Conservation (phyloP, 345 rosid species). For the Lepidium aucheri region DNA sequence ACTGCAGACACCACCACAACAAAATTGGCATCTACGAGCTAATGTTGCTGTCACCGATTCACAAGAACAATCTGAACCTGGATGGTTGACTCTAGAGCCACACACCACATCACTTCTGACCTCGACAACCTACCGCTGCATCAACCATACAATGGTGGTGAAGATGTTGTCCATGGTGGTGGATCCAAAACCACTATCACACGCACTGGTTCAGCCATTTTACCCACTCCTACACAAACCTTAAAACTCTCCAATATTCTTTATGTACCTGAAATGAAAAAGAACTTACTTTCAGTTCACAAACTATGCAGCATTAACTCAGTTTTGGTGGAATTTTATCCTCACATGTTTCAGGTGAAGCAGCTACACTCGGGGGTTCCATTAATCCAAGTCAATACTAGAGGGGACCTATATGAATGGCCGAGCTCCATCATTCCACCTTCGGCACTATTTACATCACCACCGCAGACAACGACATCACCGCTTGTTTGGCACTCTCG, state of each 20-base stretch:
- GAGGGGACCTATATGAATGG: neutral
- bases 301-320: neutral
- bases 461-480: neutral
- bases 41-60: too few relatives aligned
- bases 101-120: neutral
- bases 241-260: neutral
- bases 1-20: too few relatives aligned
- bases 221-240: neutral
- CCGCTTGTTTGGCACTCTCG: neutral
- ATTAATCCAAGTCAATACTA: neutral
- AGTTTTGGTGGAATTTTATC: neutral
- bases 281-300: neutral
- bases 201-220: neutral
- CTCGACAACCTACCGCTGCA: neutral
- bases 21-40: too few relatives aligned
- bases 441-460: neutral
- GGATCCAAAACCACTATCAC: neutral
- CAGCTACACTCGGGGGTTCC: neutral
- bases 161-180: neutral
- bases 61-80: neutral
- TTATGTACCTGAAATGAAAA: neutral
- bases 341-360: neutral
- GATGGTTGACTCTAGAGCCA: neutral
- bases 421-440: neutral
- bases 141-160: neutral